Percentiles rank a stretch among this genome's conserved stretches.
Evolutionary conservation across 106 monocot genomes (phyloP).

Genomic region (Dendrobium chrysotoxum): DNA sequence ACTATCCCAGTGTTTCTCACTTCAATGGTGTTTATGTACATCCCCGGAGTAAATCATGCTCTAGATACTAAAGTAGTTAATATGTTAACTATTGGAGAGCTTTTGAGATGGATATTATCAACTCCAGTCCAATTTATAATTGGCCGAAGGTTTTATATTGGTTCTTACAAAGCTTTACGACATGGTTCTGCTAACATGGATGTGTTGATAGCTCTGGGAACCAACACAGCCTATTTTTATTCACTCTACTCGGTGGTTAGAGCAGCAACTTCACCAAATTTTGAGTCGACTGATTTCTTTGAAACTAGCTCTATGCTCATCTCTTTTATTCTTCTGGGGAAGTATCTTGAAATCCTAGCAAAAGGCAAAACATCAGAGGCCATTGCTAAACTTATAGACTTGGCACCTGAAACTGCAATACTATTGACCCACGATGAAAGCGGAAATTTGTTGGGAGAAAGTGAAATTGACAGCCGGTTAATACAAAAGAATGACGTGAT

Average conservation of each 20-base stretch:
- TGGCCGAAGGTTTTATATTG: constrained; percentile 19
- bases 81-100: constrained; percentile 9
- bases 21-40: constrained; percentile 21
- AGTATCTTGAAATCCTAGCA: constrained; percentile 25
- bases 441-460: constrained; percentile 11
- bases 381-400: constrained; percentile 14
- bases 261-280: constrained; percentile 10
- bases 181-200: constrained; percentile 32
- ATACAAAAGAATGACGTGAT: constrained; percentile 29
- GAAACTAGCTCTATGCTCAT: constrained; percentile 31
- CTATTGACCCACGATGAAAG: constrained; percentile 8
- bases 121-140: constrained; percentile 24
- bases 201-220: constrained; percentile 23
- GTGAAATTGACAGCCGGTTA: constrained; percentile 18
- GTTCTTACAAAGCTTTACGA: constrained; percentile 19
- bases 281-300: constrained; percentile 14
- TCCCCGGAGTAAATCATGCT: constrained; percentile 27
- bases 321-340: constrained; percentile 26
- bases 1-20: constrained; percentile 27
- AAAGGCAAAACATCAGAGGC: constrained; percentile 38
- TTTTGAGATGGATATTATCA: constrained; percentile 17
- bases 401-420: constrained; percentile 21
- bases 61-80: constrained; percentile 31
- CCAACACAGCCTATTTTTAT: constrained; percentile 24
- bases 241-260: constrained; percentile 15